Percentiles rank a stretch among this genome's conserved stretches.
phyloP scores from a whole-genome alignment of 1,139 yeast genomes.

The Trichomonascaceae sp. region DNA sequence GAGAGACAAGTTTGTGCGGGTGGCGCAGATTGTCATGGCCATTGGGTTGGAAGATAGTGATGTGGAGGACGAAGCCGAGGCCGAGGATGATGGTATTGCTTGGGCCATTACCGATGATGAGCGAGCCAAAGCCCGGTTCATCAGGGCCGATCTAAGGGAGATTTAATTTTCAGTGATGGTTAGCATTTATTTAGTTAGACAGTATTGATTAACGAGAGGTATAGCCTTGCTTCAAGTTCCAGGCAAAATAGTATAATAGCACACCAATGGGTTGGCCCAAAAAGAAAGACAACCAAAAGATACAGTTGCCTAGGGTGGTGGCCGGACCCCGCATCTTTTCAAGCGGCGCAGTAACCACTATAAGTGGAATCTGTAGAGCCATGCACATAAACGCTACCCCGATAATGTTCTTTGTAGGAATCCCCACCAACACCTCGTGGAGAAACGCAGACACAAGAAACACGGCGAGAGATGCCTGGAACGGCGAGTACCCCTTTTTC shows the following conservation, averaged over 20 bases:
- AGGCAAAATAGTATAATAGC: slow-evolving; percentile 31
- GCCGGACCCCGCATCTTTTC: slow-evolving; percentile 29
- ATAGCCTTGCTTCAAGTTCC: slow-evolving; percentile 27
- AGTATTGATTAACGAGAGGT: too few species aligned
- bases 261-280: slow-evolving; percentile 35
- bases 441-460: slow-evolving; percentile 31
- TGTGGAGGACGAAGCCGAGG: slow-evolving; percentile 52
- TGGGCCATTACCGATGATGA: slow-evolving; percentile 80
- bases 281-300: slow-evolving; percentile 33
- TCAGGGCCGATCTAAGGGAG: slow-evolving; percentile 12
- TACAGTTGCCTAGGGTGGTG: slow-evolving; percentile 31
- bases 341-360: slow-evolving; percentile 28
- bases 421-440: slow-evolving; percentile 35
- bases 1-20: slow-evolving; percentile 64
- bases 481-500: slow-evolving; percentile 22
- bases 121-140: slow-evolving; percentile 38
- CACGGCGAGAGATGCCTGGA: slow-evolving; percentile 23
- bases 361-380: slow-evolving; percentile 31
- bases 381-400: slow-evolving; percentile 34
- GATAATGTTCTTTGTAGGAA: slow-evolving; percentile 33
- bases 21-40: slow-evolving; percentile 72
- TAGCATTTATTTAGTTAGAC: too few species aligned
- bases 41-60: slow-evolving; percentile 81
- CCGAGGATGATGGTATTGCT: slow-evolving; percentile 47
- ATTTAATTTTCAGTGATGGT: too few species aligned